Base-by-base conservation (phyloP, 2,329 filamentous ascomycete species). In the Tolypocladium pustulatum region DNA sequence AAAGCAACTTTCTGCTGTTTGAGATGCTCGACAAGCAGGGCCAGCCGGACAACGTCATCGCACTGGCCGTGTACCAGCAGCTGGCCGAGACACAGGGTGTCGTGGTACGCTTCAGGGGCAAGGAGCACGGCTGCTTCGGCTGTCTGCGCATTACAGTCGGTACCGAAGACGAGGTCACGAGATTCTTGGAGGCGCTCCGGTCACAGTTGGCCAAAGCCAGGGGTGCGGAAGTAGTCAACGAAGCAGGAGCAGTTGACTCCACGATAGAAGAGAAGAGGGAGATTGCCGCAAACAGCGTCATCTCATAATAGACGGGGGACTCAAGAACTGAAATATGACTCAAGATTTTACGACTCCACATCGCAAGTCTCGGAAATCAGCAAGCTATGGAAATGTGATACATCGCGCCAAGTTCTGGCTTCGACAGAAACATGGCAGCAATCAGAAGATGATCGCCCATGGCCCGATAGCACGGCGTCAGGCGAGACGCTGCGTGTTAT, bases 81-180 rank as follows among this genome's bases (percentile, higher is more conserved):
- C 79, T 99, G 66, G 94, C 94, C 0, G 91, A 96, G 78, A 82
- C 85, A 46, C 87, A 85, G 70, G 91, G 93, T 0, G 93, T 99
- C 0, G 92, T 99, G 8, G 93, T 97, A 4, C 81, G 94, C 57
- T 99, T 97, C 73, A 81, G 94, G 65, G 94, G 94, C 54, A 95
- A 92, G 76, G 94, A 99, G 77, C 79, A 89, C 64, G 93, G 92
- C 5, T 99, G 94, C 70, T 73, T 87, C 49, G 94, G 93, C 0
- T 97, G 93, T 68, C 74, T 99, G 71, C 83, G 94, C 58, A 90
- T 97, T 64, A 99, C 94, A 0, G 85, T 99, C 15, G 94, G 94
- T 20, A 97, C 93, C 0, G 89, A 95, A 71, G 76, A 83, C 1
- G 94, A 99, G 73, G 90, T 95, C 10, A 87, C 86, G 32, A 81